Evolutionary conservation across 1,139 yeast genomes (phyloP), one percentile per base, ranked within the genome.

Genomic region (Diutina rugosa): DNA sequence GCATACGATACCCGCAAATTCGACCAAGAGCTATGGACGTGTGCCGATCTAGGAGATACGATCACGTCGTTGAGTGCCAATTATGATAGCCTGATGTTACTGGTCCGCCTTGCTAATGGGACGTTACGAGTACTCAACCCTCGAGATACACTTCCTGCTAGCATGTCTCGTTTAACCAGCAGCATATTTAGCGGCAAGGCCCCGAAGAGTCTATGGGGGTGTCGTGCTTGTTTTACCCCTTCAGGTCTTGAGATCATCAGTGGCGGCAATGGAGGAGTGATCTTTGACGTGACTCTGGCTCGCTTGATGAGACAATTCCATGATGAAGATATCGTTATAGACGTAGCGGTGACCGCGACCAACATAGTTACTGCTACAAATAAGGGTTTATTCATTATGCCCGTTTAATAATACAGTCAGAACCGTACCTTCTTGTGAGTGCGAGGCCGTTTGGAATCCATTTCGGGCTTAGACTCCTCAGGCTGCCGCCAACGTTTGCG

Each of bases 221-320:
- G 82, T 3, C 69, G 87, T 56, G 74, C 82, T 1, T 66, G 72
- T 41, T 77, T 82, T 68, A 71, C 75, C 14, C 62, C 67, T 7
- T 76, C 66, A 56, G 69, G 68, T 57, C 68, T 71, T 18, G 60
- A 64, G 26, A 69, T 84, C 4, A 69, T 74, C 10, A 79, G 86
- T 44, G 95, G 93, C 0, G 79, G 90, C 0, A 81, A 80, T 46
- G 91, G 86, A 64, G 72, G 77, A 5, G 73, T 82, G 2, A 63
- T 77, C 3, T 87, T 93, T 90, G 85, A 84, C 59, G 69, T 77
- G n/a, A 72, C 73, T 4, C 70, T 84, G 0, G 71, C 81, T 56
- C 72, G 73, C 55, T 61, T 84, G 28, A 60, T 73, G 12, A 70
- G 73, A 55, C 83, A 82, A 62, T 67, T 77, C 14, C 70, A 73